A percentile compares a stretch with the other conserved stretches of the same genome.
Conservation (phyloP, 2,329 filamentous ascomycete species). For the Talaromyces amestolkiae region DNA sequence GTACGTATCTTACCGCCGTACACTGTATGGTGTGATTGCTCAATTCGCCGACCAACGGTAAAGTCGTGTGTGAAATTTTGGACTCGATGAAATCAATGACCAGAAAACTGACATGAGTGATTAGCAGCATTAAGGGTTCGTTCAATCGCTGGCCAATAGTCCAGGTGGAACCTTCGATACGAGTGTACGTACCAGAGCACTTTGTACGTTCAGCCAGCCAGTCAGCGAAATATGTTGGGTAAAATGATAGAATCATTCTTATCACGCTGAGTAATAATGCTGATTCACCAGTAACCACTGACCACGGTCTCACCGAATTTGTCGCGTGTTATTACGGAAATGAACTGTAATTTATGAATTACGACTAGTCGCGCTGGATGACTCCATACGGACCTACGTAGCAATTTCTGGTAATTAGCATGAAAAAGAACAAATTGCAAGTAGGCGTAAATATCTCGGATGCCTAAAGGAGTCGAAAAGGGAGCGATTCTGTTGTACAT, state of each 20-base stretch:
- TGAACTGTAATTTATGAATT: not conserved
- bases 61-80: not conserved
- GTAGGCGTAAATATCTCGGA: too few relatives aligned
- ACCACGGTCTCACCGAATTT: not conserved
- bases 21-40: not conserved
- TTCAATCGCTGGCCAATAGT: not conserved
- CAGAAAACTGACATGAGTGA: not conserved
- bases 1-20: slow-evolving; percentile 9
- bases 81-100: not conserved
- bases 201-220: not conserved
- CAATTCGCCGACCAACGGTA: not conserved
- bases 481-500: not conserved
- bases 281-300: not conserved
- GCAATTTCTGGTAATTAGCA: not conserved
- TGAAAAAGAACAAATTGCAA: not conserved
- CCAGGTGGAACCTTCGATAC: not conserved
- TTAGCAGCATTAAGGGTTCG: not conserved
- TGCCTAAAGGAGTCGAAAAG: not conserved
- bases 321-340: not conserved
- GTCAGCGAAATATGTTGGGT: not conserved
- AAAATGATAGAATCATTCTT: not conserved
- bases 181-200: not conserved
- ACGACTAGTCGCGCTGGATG: not conserved
- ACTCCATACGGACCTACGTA: not conserved
- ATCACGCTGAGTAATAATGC: slow-evolving; percentile 5